These are phyloP conservation scores for Salix udensis DNA, from an alignment of 345 rosid species.

Conservation along the genomic window DNA sequence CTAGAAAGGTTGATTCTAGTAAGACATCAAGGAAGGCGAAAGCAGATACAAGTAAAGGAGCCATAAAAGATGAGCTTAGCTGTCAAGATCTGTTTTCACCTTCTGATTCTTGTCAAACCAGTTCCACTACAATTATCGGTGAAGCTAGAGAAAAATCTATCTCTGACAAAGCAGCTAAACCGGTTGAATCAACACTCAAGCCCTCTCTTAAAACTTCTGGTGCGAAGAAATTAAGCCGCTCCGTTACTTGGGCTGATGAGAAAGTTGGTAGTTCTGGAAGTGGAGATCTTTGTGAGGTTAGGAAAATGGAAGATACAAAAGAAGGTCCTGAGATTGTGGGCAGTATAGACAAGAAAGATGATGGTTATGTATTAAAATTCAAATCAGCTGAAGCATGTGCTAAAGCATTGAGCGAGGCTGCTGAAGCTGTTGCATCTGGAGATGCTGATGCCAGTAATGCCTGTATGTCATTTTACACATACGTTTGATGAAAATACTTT, in stretches of 20 bases:
- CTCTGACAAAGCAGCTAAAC: conserved; percentile 27
- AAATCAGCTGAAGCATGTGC: conserved; percentile 83
- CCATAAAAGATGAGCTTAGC: conserved; percentile 19
- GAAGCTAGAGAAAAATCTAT: conserved; percentile 23
- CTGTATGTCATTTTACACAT: conserved; percentile 36
- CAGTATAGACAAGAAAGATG: conserved; percentile 21
- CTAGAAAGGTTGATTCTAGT: conserved; percentile 19
- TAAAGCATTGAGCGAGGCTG: conserved; percentile 67
- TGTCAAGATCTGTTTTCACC: conserved; percentile 30
- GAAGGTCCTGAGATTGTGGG: conserved; percentile 14
- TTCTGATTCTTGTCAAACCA: conserved; percentile 24
- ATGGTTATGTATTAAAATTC: conserved; percentile 31
- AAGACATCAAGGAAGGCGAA: conserved; percentile 24
- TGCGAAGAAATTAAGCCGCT: conserved; percentile 43
- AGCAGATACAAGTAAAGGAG: conserved; percentile 21
- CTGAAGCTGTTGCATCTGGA: conserved; percentile 65
- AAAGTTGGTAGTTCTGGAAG: conserved; percentile 28
- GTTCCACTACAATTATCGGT: conserved; percentile 12
- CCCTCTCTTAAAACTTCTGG: conserved; percentile 62
- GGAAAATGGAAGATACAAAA: conserved; percentile 33
- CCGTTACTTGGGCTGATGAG: conserved; percentile 94
- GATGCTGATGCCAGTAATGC: conserved; percentile 49
- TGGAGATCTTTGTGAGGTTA: conserved; percentile 52
- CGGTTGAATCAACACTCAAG: conserved; percentile 39
- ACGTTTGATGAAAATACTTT: background rate